These are phyloP conservation scores for Pseudisothecium myosuroides DNA, from an alignment of 225 moss, liverwort and hornwort species.

Conservation along the genomic window DNA sequence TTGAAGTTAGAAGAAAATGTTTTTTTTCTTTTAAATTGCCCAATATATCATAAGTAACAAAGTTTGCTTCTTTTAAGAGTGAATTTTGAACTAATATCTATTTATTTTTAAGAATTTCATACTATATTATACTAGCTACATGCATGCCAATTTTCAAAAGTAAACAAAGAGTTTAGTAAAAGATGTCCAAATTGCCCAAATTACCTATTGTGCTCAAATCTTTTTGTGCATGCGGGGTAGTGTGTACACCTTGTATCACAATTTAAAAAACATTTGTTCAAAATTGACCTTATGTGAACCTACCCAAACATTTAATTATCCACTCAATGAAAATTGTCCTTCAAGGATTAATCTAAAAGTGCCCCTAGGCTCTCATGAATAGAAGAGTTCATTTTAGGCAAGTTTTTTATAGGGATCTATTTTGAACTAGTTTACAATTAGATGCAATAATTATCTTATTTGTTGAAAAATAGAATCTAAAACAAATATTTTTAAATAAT, in stretches of 20 bases:
- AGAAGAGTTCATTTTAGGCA: neutral
- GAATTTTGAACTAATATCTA: too few species aligned
- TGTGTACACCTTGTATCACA: too few species aligned
- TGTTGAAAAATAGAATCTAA: neutral
- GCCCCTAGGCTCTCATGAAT: neutral
- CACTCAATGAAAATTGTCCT: neutral
- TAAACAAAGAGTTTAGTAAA: neutral
- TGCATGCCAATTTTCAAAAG: neutral
- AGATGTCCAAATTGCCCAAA: too few species aligned
- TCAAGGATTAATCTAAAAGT: neutral
- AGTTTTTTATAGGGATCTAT: accelerated
- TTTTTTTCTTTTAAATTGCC: too few species aligned
- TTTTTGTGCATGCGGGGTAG: neutral
- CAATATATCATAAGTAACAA: too few species aligned
- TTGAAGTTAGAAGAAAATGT: too few species aligned
- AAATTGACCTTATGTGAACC: neutral
- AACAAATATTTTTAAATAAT: too few species aligned
- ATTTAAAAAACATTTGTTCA: too few species aligned
- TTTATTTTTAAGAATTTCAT: too few species aligned
- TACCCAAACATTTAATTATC: neutral
- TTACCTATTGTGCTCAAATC: too few species aligned
- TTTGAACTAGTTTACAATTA: neutral
- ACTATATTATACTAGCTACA: too few species aligned
- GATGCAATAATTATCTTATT: neutral
- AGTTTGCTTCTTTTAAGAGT: too few species aligned